A percentile compares a stretch with the other conserved stretches of the same genome.
Conservation (phyloP, 345 rosid genomes). For the Streptanthus diversifolius region DNA sequence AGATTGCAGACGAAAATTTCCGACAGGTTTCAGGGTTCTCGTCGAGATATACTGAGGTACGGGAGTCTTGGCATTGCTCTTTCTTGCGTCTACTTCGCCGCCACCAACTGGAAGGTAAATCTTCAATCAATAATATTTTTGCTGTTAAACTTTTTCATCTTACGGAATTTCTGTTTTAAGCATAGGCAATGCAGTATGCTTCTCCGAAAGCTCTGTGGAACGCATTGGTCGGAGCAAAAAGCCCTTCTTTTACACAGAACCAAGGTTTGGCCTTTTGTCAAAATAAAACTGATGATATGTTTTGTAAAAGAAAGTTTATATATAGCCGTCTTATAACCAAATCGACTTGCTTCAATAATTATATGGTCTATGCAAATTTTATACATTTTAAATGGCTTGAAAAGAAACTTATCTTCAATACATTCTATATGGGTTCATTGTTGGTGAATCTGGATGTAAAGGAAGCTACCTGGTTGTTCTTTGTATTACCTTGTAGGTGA, state of each 20-base stretch:
- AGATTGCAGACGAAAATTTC: conserved; percentile 71
- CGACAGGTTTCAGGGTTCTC: conserved; percentile 93
- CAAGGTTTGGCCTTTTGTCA: conserved; percentile 37
- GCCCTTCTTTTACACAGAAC: conserved; percentile 45
- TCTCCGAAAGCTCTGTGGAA: conserved; percentile 93
- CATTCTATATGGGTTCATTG: not conserved
- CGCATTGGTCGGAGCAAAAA: conserved; percentile 54
- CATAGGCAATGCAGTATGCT: conserved; percentile 88
- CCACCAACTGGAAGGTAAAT: conserved; percentile 76
- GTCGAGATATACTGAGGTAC: conserved; percentile 76
- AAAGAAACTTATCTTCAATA: no score
- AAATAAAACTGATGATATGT: not conserved
- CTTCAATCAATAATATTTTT: not conserved
- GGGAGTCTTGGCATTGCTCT: conserved; percentile 80
- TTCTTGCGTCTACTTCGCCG: conserved; percentile 58
- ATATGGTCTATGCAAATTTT: no score
- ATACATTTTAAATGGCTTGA: no score
- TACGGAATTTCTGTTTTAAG: conserved; percentile 12
- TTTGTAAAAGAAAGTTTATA: not conserved
- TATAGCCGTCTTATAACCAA: not conserved
- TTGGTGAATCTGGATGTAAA: not conserved
- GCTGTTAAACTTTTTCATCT: not conserved
- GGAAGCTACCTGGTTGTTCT: not conserved
- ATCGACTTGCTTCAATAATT: no score
- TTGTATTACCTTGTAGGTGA: conserved; percentile 38